A percentile compares a stretch with the other conserved stretches of the same genome.
These are phyloP conservation scores for Talaromyces thailandensis DNA, from an alignment of 495 filamentous ascomycete genomes.

Conservation along the genomic window DNA sequence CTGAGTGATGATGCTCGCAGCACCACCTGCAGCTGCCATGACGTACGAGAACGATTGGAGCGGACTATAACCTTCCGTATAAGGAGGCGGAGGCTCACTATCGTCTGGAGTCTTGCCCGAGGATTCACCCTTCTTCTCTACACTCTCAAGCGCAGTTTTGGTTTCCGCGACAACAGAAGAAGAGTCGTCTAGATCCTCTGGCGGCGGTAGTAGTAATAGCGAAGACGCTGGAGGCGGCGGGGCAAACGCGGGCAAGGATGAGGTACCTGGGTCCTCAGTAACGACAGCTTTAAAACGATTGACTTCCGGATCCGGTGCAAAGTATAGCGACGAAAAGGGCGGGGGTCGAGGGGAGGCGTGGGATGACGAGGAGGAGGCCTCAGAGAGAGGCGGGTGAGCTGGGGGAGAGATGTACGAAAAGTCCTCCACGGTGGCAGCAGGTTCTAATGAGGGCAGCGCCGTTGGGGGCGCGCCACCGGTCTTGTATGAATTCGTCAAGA, in stretches of 20 bases:
- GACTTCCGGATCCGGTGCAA: slow-evolving; percentile 28
- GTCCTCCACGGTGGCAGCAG: slow-evolving; percentile 36
- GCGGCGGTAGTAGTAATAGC: neutral
- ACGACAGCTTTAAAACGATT: slow-evolving; percentile 42
- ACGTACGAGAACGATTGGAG: slow-evolving; percentile 91
- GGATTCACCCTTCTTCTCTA: slow-evolving; percentile 67
- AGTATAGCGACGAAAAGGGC: slow-evolving; percentile 58
- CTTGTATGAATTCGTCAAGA: slow-evolving; percentile 62
- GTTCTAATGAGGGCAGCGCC: slow-evolving; percentile 47
- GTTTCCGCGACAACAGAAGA: slow-evolving; percentile 63
- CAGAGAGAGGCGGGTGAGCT: slow-evolving; percentile 50
- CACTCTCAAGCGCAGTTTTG: slow-evolving; percentile 66
- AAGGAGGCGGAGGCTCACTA: slow-evolving; percentile 87
- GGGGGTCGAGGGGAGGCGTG: slow-evolving; percentile 42
- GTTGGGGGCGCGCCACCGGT: slow-evolving; percentile 53
- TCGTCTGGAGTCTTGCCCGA: slow-evolving; percentile 67
- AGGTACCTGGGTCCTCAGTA: slow-evolving; percentile 45
- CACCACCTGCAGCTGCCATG: slow-evolving; percentile 94
- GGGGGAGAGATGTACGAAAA: slow-evolving; percentile 50
- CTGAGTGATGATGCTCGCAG: slow-evolving; percentile 97
- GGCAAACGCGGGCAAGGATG: slow-evolving; percentile 52
- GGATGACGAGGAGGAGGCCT: slow-evolving; percentile 49
- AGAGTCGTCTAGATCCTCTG: neutral
- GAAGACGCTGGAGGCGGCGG: slow-evolving; percentile 18
- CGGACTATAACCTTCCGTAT: slow-evolving; percentile 88